A percentile compares a stretch with the other conserved stretches of the same genome.
Evolutionary conservation across 2,329 filamentous ascomycete species (phyloP).

Genomic region (Apiospora hydei): DNA sequence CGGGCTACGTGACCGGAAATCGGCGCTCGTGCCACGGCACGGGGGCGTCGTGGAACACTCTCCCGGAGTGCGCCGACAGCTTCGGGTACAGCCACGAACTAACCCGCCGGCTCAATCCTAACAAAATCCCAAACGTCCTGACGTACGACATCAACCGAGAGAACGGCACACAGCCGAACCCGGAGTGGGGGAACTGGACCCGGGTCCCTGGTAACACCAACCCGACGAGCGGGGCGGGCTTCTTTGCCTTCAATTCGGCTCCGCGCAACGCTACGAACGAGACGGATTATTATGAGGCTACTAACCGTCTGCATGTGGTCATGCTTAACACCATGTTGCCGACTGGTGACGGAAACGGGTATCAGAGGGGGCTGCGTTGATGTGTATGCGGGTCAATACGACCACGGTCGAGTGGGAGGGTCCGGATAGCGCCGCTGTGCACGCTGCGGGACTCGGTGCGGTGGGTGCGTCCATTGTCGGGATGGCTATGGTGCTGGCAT

Average conservation of each 20-base stretch:
- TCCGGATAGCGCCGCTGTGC: not conserved
- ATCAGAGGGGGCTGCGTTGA: not conserved
- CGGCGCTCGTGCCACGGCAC: not conserved
- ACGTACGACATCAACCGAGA: not conserved
- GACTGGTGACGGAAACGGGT: too few species aligned
- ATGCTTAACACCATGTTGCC: not conserved
- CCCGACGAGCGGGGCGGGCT: not conserved
- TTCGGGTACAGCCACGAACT: not conserved
- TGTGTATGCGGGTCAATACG: slow-evolving; percentile 8
- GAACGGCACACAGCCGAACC: not conserved
- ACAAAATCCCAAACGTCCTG: not conserved
- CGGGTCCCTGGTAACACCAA: not conserved
- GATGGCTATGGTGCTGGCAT: not conserved
- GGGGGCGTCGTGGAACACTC: not conserved
- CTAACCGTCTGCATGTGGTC: not conserved
- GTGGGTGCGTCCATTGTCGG: not conserved
- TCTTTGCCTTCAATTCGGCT: not conserved
- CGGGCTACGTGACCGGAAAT: not conserved
- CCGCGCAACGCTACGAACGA: not conserved
- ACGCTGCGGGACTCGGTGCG: not conserved
- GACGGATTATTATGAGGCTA: not conserved
- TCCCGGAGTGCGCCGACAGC: slow-evolving; percentile 5
- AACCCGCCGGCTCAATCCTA: not conserved
- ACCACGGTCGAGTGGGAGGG: not conserved
- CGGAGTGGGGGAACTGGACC: not conserved